Evolutionary conservation across 2,329 filamentous ascomycete species (phyloP).

Genomic region (Fusarium concolor): DNA sequence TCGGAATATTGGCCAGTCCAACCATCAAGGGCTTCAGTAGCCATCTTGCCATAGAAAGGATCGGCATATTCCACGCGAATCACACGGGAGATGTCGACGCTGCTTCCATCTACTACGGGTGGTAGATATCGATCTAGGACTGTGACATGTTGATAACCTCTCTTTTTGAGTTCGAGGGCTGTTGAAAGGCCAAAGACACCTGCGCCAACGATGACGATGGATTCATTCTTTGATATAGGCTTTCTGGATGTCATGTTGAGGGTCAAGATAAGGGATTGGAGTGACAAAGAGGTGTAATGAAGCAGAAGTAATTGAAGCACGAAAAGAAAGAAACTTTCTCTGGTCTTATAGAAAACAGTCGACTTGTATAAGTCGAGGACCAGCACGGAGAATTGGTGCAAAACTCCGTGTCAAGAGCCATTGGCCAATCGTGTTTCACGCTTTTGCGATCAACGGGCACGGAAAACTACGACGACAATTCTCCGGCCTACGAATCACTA

Average conservation of each 20-base stretch:
- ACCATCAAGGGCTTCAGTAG: conserved; percentile 49
- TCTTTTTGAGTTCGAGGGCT: conserved; percentile 57
- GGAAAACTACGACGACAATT: conserved; percentile 19
- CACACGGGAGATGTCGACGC: conserved; percentile 56
- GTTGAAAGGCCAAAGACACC: conserved; percentile 65
- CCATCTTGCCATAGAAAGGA: conserved; percentile 70
- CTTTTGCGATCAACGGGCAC: conserved; percentile 16
- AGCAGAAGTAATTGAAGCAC: neutral
- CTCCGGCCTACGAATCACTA: neutral
- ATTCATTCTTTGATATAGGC: conserved; percentile 38
- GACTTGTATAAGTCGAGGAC: conserved; percentile 6
- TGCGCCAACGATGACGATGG: conserved; percentile 56
- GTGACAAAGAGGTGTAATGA: neutral
- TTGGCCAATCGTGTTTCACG: conserved; percentile 34
- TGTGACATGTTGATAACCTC: conserved; percentile 59
- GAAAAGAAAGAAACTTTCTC: neutral
- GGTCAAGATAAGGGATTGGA: too few relatives aligned
- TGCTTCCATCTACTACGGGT: conserved; percentile 53
- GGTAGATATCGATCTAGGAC: conserved; percentile 58
- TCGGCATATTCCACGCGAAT: conserved; percentile 71
- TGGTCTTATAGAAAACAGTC: neutral
- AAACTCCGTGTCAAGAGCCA: conserved; percentile 18
- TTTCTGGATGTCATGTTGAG: conserved; percentile 32
- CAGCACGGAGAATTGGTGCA: conserved; percentile 18
- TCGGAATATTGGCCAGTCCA: conserved; percentile 46